phyloP scores from a whole-genome alignment of 495 filamentous ascomycete genomes.

The Penicillium alfredii region DNA sequence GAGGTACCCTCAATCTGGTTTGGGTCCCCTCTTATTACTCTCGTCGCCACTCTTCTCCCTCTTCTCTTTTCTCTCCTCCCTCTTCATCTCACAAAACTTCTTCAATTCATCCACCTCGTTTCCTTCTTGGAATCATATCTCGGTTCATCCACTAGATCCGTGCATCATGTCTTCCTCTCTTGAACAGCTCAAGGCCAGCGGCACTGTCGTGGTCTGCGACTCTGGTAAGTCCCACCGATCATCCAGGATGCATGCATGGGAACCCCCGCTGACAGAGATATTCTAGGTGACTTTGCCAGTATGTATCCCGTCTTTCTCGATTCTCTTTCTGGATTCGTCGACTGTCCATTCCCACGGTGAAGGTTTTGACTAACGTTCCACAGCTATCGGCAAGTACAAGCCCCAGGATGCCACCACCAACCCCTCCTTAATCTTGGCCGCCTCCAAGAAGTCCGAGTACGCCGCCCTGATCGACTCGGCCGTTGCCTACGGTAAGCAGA shows the following conservation, averaged over 20 bases:
- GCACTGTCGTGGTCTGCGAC: constrained; percentile 95
- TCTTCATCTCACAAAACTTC: constrained; percentile 17
- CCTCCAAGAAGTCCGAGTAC: constrained; percentile 97
- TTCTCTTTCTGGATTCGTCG: constrained; percentile 26
- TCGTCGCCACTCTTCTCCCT: too few species aligned
- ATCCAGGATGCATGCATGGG: constrained; percentile 5
- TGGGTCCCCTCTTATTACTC: constrained; percentile 11
- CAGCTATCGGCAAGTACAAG: constrained; percentile 98
- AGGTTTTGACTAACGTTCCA: too few species aligned
- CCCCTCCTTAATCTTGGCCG: constrained; percentile 94
- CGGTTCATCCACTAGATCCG: constrained; percentile 2
- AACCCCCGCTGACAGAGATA: constrained; percentile 14
- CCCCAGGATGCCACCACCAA: constrained; percentile 99
- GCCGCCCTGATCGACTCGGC: constrained; percentile 85
- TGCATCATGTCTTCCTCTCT: constrained; percentile 75
- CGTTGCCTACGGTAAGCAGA: constrained; percentile 74
- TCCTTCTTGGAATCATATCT: constrained; percentile 8
- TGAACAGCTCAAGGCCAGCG: constrained; percentile 91
- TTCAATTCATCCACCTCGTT: constrained; percentile 11
- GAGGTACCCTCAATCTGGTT: constrained; percentile 16
- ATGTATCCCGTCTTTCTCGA: constrained; percentile 29
- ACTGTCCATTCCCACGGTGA: constrained; percentile 18
- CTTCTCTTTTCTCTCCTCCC: constrained; percentile 18
- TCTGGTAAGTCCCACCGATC: constrained; percentile 60
- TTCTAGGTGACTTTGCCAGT: constrained; percentile 72